Base-by-base conservation (phyloP, 2,329 filamentous ascomycete genomes). In the Parastagonospora nodorum region DNA sequence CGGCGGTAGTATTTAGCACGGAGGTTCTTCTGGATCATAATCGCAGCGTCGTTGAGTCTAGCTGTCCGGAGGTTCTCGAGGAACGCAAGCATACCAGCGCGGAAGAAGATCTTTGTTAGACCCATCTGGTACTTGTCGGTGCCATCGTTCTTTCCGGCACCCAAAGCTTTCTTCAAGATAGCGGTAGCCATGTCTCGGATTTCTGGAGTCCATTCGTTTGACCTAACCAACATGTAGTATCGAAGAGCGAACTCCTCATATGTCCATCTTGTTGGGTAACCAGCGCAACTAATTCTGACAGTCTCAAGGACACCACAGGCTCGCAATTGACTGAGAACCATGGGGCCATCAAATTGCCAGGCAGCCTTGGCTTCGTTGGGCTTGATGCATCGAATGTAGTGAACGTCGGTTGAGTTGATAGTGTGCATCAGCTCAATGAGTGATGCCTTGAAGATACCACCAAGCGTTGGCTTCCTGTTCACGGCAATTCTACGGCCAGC, bases 321-420 rank as follows among this genome's bases (percentile, higher is more conserved):
- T 75, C 95, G 88, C 66, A 99, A 81, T 76, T 99, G 94, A 75
- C 91, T 96, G 54, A 99, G 83, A 62, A 99, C 94, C 94, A 99
- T 99, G 2, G 95, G 94, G 0, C 94, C 94, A 72, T 99, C 94
- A 56, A 97, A 99, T 67, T 95, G 93, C 94, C 94, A 99, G 0
- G 94, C 86, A 68, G 90, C 90, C 76, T 99, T 99, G 43, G 86
- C 90, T 77, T 99, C 94, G 72, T 99, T 99, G 29, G 94, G 94
- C 78, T 99, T 99, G 77, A 99, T 97, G 74, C 94, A 99, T 63
- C 94, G 88, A 70, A 99, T 99, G 76, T 99, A 99, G 76, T 99
- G 94, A 15, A 97, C 94, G 72, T 99, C 94, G 2, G 94, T 99
- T 62, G 90, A 92, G 75, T 95, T 96, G 76, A 99, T 99, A 5